These are phyloP conservation scores for Spatholobus suberectus DNA, from an alignment of 306 rosid species.

Conservation along the genomic window DNA sequence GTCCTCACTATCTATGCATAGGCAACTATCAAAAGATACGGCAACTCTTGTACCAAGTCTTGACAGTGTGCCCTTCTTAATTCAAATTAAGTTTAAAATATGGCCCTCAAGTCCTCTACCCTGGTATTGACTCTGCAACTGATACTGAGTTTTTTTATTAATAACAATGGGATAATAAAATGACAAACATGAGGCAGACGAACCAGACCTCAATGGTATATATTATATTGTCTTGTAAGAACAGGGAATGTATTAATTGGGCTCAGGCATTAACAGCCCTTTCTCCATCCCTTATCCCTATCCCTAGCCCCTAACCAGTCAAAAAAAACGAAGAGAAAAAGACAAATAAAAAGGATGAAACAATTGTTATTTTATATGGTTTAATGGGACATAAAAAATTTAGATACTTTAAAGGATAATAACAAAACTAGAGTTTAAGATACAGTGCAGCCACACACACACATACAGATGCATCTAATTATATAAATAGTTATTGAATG, in stretches of 20 bases:
- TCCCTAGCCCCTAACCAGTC: not conserved
- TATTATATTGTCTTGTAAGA: not conserved
- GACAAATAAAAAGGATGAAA: not conserved
- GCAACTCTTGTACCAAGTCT: not conserved
- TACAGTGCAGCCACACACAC: not conserved
- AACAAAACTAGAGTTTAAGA: not conserved
- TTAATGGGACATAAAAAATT: not conserved
- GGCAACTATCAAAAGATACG: not conserved
- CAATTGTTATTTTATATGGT: not conserved
- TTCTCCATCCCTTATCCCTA: not conserved
- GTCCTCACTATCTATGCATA: not conserved
- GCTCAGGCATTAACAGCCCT: not conserved
- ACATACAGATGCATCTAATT: not conserved
- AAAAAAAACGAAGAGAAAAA: too few relatives aligned
- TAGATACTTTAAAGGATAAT: not conserved
- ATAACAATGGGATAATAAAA: not conserved
- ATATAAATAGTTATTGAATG: not conserved
- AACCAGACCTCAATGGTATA: not conserved
- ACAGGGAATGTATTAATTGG: not conserved
- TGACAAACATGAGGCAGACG: not conserved
- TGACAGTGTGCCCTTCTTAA: too few relatives aligned
- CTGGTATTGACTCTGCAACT: not conserved
- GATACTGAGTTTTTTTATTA: not conserved
- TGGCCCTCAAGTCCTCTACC: not conserved
- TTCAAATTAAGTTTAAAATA: not conserved